Evolutionary conservation across 306 rosid genomes (phyloP).

Genomic region (Fagus crenata): DNA sequence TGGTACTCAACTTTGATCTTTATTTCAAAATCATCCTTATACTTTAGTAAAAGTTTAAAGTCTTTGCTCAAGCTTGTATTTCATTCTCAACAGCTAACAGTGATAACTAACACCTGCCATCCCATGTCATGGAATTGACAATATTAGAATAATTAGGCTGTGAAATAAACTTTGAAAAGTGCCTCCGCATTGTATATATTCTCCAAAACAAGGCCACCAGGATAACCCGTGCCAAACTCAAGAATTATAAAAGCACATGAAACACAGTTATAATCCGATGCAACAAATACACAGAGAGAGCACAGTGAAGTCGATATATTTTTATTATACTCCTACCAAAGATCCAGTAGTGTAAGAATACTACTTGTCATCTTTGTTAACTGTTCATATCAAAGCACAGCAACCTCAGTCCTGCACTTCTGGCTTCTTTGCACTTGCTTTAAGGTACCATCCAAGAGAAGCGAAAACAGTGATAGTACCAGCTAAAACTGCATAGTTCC

Average conservation of each 20-base stretch:
- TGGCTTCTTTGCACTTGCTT: slow-evolving; percentile 78
- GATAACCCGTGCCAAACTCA: background rate
- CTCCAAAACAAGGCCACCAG: background rate
- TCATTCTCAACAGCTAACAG: too few species aligned
- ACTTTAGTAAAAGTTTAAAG: too few species aligned
- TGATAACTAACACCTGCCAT: background rate
- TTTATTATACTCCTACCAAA: slow-evolving; percentile 16
- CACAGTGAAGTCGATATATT: background rate
- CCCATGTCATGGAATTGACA: background rate
- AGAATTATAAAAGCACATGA: slow-evolving; percentile 5
- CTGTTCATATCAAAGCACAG: slow-evolving; percentile 2
- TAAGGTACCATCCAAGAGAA: slow-evolving; percentile 84
- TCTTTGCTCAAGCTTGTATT: background rate
- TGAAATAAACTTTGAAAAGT: background rate
- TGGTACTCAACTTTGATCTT: too few species aligned
- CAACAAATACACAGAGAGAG: background rate
- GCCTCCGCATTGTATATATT: background rate
- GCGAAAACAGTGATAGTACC: slow-evolving; percentile 61
- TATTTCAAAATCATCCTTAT: too few species aligned
- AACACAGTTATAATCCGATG: background rate
- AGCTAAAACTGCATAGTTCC: slow-evolving; percentile 86
- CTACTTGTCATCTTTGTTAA: slow-evolving; percentile 9
- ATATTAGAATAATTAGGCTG: background rate
- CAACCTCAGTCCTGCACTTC: slow-evolving; percentile 76
- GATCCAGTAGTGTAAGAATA: background rate